These are phyloP conservation scores for Sclerotinia trifoliorum DNA, from an alignment of 2,329 filamentous ascomycete genomes.

Conservation along the genomic window DNA sequence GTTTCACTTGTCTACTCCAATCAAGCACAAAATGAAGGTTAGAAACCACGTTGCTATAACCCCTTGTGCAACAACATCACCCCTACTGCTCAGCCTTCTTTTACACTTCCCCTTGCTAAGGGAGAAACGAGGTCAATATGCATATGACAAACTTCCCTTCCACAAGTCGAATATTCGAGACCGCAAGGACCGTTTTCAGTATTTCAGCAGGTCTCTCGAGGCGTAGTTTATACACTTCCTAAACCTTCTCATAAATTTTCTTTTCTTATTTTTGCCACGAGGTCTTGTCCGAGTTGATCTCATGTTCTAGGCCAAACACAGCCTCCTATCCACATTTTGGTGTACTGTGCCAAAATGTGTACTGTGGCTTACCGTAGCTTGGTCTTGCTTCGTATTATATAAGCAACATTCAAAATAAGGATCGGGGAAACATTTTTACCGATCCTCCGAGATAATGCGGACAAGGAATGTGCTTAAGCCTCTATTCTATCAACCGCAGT, in stretches of 20 bases:
- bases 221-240: constrained; percentile 12
- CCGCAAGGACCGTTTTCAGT: constrained; percentile 13
- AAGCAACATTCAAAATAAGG: background rate
- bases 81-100: constrained; percentile 18
- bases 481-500: constrained; percentile 22
- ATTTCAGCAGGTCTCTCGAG: constrained; percentile 18
- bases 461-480: constrained; percentile 20
- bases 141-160: background rate
- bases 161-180: background rate
- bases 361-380: background rate
- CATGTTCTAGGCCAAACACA: constrained; percentile 12
- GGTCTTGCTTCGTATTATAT: background rate
- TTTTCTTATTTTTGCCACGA: constrained; percentile 5
- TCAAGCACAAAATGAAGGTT: background rate
- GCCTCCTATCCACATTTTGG: constrained; percentile 10
- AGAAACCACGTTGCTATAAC: constrained; percentile 6
- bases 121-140: constrained; percentile 4
- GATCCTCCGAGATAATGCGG: constrained; percentile 7
- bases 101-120: constrained; percentile 9
- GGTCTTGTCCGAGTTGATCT: constrained; percentile 14
- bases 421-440: background rate
- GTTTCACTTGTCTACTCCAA: constrained; percentile 17
- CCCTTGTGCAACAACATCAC: constrained; percentile 3
- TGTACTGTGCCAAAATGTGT: background rate
- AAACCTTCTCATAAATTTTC: constrained; percentile 2